phyloP scores from a whole-genome alignment of 108 stramenopile species.

The Skeletonema menzelii region DNA sequence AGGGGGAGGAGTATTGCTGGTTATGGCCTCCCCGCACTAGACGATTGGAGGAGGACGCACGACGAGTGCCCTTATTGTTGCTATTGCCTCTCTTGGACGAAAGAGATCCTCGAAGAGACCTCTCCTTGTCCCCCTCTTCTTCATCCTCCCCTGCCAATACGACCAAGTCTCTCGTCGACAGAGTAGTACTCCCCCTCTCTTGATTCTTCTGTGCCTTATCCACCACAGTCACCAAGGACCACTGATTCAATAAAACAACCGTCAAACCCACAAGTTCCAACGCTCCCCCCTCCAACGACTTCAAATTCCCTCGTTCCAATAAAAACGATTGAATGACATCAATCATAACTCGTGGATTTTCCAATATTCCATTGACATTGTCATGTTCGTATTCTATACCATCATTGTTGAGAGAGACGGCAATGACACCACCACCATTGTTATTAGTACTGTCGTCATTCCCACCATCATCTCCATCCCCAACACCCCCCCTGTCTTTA shows the following conservation, averaged over 20 bases:
- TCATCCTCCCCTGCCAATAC: not conserved
- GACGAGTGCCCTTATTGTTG: no score
- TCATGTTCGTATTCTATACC: not conserved
- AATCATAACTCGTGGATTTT: not conserved
- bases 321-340: not conserved
- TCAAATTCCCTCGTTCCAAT: not conserved
- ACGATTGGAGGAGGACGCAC: not conserved
- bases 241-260: constrained; percentile 1
- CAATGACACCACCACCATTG: not conserved
- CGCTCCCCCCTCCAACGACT: not conserved
- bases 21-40: not conserved
- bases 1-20: not conserved
- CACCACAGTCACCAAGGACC: not conserved
- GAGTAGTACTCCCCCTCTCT: not conserved
- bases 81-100: not conserved
- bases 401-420: not conserved
- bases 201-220: not conserved
- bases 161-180: not conserved
- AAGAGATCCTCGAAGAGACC: not conserved
- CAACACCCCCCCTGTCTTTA: not conserved
- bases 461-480: not conserved
- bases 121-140: not conserved
- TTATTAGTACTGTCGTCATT: no score
- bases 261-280: not conserved
- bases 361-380: not conserved